Percentiles rank a stretch among this genome's conserved stretches.
These are phyloP conservation scores for Elaeis guineensis DNA, from an alignment of 176 grass and related monocot species.

Conservation along the genomic window DNA sequence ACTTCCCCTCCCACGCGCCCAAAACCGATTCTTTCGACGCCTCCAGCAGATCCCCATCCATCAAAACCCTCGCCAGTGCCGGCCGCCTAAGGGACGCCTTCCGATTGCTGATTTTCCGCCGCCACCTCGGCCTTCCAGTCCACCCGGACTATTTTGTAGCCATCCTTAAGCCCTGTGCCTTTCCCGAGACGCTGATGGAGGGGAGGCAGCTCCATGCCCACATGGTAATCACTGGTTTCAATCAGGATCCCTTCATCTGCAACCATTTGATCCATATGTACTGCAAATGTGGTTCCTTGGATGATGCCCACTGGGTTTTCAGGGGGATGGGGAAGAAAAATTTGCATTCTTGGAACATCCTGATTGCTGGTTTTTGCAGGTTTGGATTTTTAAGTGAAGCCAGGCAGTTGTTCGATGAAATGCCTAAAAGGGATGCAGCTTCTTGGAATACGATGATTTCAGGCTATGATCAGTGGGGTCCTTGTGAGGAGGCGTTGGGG, in stretches of 20 bases:
- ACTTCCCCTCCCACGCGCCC: not conserved
- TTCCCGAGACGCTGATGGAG: not conserved
- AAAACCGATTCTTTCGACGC: not conserved
- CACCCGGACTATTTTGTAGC: constrained; percentile 9
- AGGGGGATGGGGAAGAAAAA: constrained; percentile 11
- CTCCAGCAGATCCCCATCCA: not conserved
- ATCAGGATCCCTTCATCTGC: constrained; percentile 13
- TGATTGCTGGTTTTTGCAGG: constrained; percentile 15
- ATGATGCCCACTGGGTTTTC: constrained; percentile 13
- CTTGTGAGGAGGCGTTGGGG: constrained; percentile 17
- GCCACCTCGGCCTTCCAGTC: constrained; percentile 3
- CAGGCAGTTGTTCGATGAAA: constrained; percentile 13
- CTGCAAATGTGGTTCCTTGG: constrained; percentile 11
- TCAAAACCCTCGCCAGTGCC: constrained; percentile 5
- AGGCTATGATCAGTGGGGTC: constrained; percentile 17
- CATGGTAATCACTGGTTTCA: constrained; percentile 18
- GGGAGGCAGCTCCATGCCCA: constrained; percentile 21
- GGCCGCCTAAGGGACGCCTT: constrained; percentile 12
- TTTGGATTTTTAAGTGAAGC: constrained; percentile 19
- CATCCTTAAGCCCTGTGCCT: constrained; percentile 6
- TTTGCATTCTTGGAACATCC: constrained; percentile 24
- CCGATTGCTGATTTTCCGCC: constrained; percentile 17
- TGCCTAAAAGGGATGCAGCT: constrained; percentile 17
- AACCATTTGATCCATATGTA: constrained; percentile 22
- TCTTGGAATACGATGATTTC: constrained; percentile 25